Evolutionary conservation across 2,329 filamentous ascomycete genomes (phyloP).

Genomic region (Ophiostoma tasmaniense): DNA sequence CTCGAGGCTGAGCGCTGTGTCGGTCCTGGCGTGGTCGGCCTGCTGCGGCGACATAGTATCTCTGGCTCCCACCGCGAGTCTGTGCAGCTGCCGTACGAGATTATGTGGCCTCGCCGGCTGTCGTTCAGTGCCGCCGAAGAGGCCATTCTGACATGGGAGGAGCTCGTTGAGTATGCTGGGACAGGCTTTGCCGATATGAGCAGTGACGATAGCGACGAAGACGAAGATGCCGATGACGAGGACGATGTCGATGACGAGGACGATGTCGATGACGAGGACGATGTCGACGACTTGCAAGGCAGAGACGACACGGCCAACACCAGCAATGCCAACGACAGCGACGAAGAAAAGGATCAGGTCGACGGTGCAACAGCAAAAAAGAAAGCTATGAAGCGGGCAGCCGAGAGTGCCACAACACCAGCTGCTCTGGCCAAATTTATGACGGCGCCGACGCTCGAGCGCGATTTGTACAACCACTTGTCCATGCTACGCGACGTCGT

Average conservation of each 20-base stretch:
- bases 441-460: constrained; percentile 44
- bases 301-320: constrained; percentile 22
- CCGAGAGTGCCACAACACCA: neutral
- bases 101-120: constrained; percentile 58
- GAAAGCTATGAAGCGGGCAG: neutral
- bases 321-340: neutral
- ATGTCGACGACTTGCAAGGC: constrained; percentile 21
- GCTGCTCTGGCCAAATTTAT: constrained; percentile 28
- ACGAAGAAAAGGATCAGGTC: neutral
- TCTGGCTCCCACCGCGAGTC: constrained; percentile 26
- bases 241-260: neutral
- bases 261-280: constrained; percentile 15
- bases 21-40: constrained; percentile 31
- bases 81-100: neutral
- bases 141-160: constrained; percentile 60
- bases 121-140: constrained; percentile 71
- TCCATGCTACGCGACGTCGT: constrained; percentile 43
- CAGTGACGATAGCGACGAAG: neutral
- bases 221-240: constrained; percentile 21
- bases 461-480: constrained; percentile 45
- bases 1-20: constrained; percentile 39
- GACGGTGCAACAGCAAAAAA: neutral
- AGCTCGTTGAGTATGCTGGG: constrained; percentile 33
- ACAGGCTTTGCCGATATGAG: neutral
- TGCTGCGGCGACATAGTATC: constrained; percentile 57